phyloP scores from a whole-genome alignment of 2,329 filamentous ascomycete genomes.

The Aureobasidium namibiae region DNA sequence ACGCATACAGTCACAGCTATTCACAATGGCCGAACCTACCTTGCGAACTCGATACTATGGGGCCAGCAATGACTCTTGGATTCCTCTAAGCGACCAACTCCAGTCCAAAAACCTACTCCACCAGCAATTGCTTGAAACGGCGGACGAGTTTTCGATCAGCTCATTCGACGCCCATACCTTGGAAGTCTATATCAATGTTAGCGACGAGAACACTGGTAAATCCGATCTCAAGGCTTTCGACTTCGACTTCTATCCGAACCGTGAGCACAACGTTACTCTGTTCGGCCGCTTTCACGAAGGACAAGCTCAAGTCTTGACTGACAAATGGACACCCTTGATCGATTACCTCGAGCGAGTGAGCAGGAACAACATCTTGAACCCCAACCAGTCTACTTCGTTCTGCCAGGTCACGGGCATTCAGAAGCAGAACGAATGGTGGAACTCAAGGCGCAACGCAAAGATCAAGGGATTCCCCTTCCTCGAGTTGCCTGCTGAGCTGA shows the following conservation, averaged over 20 bases:
- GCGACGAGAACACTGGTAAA: not conserved
- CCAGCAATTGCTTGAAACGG: not conserved
- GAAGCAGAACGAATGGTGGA: too few relatives aligned
- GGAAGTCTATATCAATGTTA: not conserved
- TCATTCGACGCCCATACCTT: not conserved
- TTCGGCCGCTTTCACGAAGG: not conserved
- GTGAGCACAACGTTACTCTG: not conserved
- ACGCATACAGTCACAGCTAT: not conserved
- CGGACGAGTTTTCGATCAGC: not conserved
- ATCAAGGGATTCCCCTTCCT: slow-evolving; percentile 11
- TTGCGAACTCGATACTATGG: not conserved
- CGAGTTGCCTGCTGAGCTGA: slow-evolving; percentile 20
- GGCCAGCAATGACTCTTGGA: not conserved
- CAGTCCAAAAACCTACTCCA: not conserved
- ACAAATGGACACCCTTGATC: not conserved
- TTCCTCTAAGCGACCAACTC: not conserved
- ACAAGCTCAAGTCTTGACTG: not conserved
- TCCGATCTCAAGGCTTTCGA: not conserved
- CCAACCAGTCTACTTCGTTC: not conserved
- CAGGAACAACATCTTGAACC: not conserved
- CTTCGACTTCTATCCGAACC: not conserved
- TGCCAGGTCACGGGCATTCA: too few relatives aligned
- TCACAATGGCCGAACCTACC: not conserved
- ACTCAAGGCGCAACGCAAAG: slow-evolving; percentile 1
- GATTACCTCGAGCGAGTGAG: not conserved